Evolutionary conservation across 768 basidiomycete genomes (phyloP), one percentile per base, ranked within the genome.

Genomic region (Hygrocybe coccinea): DNA sequence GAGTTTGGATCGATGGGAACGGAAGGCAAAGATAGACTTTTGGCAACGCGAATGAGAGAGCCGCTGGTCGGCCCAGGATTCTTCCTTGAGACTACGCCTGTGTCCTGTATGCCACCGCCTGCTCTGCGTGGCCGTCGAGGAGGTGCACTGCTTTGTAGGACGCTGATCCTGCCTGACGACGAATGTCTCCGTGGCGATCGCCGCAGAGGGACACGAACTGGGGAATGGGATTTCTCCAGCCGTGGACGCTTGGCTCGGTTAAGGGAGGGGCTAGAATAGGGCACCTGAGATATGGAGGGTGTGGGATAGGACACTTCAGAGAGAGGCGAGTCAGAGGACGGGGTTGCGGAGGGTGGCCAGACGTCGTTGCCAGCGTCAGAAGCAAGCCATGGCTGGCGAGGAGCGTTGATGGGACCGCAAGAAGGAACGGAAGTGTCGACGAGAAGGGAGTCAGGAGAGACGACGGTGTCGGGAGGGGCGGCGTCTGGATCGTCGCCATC

Each of bases 61-160:
- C 79, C 80, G 59, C 68, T 70, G 19, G 75, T 73, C 2, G 76
- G 76, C 50, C 76, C 75, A 52, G 79, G 76, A 63, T 72, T 71
- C 11, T 71, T 66, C 38, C 66, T 71, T 29, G 74, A 70, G 25
- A 77, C 71, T 54, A 76, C 67, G 51, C 76, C 76, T 56, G 77
- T 76, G 65, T 79, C 77, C 62, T 78, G 75, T 39, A 76, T 65
- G 61, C 76, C 77, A 59, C 67, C 75, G 29, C 72, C 74, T 55
- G 66, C 69, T 21, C 65, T 72, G 48, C 54, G 65, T 56, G 60
- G 67, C 45, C 55, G 73, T 58, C 46, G 73, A 64, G 56, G 69
- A 55, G 54, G 63, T 35, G 60, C 63, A 55, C 51, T 69, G 56
- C 51, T 15, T 41, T 41, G 66, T 59, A 54, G 60, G 60, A 60